Evolutionary conservation across 148 eudicot genomes (phyloP).

Genomic region (Oxyria digyna): DNA sequence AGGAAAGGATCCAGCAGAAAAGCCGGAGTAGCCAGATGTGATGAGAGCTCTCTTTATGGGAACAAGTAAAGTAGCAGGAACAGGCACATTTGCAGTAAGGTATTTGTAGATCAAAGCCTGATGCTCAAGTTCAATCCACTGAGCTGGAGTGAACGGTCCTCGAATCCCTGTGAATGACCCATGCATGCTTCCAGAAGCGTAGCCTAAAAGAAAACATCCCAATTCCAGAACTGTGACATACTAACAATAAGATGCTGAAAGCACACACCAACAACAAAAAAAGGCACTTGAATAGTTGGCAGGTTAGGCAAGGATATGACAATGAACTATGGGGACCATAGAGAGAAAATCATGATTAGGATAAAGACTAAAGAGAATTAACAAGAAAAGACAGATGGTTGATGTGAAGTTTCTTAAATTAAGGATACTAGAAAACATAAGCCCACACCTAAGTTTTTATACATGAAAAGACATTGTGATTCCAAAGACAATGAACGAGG

Average conservation of each 20-base stretch:
- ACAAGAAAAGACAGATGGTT: not conserved
- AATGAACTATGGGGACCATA: conserved; percentile 1
- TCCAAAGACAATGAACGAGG: not conserved
- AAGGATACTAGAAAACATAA: not conserved
- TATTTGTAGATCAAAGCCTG: conserved; percentile 62
- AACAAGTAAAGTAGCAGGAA: conserved; percentile 42
- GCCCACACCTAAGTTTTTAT: not conserved
- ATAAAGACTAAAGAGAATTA: not conserved
- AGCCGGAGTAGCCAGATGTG: conserved; percentile 25
- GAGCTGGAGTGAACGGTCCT: conserved; percentile 52
- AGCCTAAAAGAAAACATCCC: conserved; percentile 5
- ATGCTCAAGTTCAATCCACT: conserved; percentile 58
- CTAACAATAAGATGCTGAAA: not conserved
- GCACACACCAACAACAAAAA: not conserved
- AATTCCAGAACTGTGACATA: not conserved
- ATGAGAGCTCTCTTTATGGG: conserved; percentile 33
- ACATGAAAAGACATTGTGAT: not conserved
- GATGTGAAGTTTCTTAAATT: not conserved
- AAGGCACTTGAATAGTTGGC: not conserved
- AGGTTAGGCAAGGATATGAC: not conserved
- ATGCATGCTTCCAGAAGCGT: conserved; percentile 17
- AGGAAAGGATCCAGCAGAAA: conserved; percentile 30
- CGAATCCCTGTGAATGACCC: conserved; percentile 25
- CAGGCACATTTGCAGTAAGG: conserved; percentile 42
- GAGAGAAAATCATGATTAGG: not conserved